These are phyloP conservation scores for Thelephora terrestris DNA, from an alignment of 1,284 basidiomycete genomes.

Conservation along the genomic window DNA sequence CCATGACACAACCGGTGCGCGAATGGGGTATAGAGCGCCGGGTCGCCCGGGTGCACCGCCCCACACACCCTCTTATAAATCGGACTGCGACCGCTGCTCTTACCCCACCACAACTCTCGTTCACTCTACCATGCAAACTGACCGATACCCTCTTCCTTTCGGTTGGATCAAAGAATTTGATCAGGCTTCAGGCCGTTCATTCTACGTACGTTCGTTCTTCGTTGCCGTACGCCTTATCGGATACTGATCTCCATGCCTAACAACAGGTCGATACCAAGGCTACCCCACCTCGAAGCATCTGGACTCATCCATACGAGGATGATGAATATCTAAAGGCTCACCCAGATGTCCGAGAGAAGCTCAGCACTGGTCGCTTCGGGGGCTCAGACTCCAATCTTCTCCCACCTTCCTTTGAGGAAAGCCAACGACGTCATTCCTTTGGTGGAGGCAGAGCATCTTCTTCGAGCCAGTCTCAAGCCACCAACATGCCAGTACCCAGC, in stretches of 20 bases:
- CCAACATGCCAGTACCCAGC: background rate
- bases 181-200: constrained; percentile 31
- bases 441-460: background rate
- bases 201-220: constrained; percentile 25
- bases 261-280: constrained; percentile 53
- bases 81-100: too few relatives aligned
- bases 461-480: background rate
- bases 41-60: background rate
- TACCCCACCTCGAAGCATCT: constrained; percentile 55
- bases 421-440: constrained; percentile 20
- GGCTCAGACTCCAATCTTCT: constrained; percentile 9
- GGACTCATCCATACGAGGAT: constrained; percentile 64
- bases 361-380: constrained; percentile 14
- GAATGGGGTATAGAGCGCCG: background rate
- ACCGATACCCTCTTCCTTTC: constrained; percentile 31
- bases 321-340: constrained; percentile 48
- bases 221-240: constrained; percentile 7
- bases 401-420: constrained; percentile 18
- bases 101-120: background rate
- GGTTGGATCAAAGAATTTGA: constrained; percentile 58
- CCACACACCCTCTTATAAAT: background rate
- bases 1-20: too few relatives aligned
- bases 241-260: constrained; percentile 3
- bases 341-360: constrained; percentile 36
- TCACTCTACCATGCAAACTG: constrained; percentile 11